Evolutionary conservation across 2,329 filamentous ascomycete species (phyloP), one percentile per base, ranked within the genome.

Genomic region (Cladophialophora psammophila): DNA sequence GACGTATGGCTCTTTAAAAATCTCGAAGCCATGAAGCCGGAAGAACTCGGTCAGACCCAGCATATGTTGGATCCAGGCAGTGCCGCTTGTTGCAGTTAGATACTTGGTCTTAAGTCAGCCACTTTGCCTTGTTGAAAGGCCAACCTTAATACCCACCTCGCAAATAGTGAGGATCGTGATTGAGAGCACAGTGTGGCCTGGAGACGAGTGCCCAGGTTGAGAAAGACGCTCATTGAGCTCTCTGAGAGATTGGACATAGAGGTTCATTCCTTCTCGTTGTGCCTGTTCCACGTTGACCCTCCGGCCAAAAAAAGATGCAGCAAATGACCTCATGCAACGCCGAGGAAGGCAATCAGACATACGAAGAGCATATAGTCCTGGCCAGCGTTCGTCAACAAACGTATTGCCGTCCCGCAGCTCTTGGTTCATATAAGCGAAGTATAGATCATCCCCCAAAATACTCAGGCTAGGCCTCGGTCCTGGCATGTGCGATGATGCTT

Each of bases 291-390:
- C 32, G 13, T 36, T 26, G 20, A 38, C 38, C n/a, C 60, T 18
- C 10, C 60, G 50, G 35, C 50, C 50, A 35, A 55, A 63, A 26
- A 55, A 63, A 0, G 60, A 63, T 12, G 52, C 53, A 20, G 60
- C 60, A 40, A 63, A 63, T 34, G 35, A 63, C 26, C 18, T 56
- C 34, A 63, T 45, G 31, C 60, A 63, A 13, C 40, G 36, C 13
- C 50, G 50, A 31, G 60, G 48, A 26, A 63, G 60, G 38, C 38
- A 48, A 26, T 56, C 60, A 13, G 50, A 15, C 26, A 45, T 50
- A 15, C 38, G 6, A 18, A 56, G 36, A 34, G 50, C 52, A 15
- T 34, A 8, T 32, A 63, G 56, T 6, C 50, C 50, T 13, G 60
- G 60, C 60, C 60, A 63, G 18, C 31, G 60, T 6, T 38, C 53